Base-by-base conservation (phyloP, 2,329 filamentous ascomycete species). In the Triangularia setosa region DNA sequence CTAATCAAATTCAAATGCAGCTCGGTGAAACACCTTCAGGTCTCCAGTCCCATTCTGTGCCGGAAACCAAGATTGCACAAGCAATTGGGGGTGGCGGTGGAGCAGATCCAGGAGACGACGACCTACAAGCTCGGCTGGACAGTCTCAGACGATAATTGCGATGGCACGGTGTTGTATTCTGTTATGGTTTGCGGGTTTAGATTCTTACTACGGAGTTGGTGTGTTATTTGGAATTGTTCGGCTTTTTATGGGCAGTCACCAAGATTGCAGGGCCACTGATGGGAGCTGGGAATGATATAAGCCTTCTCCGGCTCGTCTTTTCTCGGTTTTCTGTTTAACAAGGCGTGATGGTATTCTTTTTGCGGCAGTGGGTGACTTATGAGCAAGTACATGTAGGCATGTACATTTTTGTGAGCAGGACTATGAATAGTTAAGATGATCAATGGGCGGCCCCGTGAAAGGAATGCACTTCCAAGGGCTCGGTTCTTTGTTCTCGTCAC, bases 121-220 rank as follows among this genome's bases (percentile, higher is more conserved):
- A 97, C 75, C 85, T 99, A 25, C 93, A 98, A 80, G 94, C 95
- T 68, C 87, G 95, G 65, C 84, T 99, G 60, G 92, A 98, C 75
- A 96, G 93, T 76, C 80, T 98, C 69, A 84, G 91, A 73, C 83
- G 83, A 75, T 86, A 77, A 75, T 30, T 18, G 58, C 12, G 24
- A 27, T 3, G n/a, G 21, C 2, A 23, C 6, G 25, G 21, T 27
- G 25, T 55, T 55, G n/a, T 55, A 24, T 27, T 6, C 18, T 11
- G 24, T 25, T 27, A 18, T 55, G 52, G 52, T 16, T 55, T 24
- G 52, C 23, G 14, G 21, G 52, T 24, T 55, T 55, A 27, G 23
- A 14, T 56, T 61, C 12, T 55, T 61, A 30, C 52, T 61, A 30
- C 52, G 52, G 21, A 28, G 52, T 55, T 55, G 25, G 23, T n/a